Evolutionary conservation across 352 stramenopile genomes (phyloP).

Genomic region (Globisporangium yorkense): DNA sequence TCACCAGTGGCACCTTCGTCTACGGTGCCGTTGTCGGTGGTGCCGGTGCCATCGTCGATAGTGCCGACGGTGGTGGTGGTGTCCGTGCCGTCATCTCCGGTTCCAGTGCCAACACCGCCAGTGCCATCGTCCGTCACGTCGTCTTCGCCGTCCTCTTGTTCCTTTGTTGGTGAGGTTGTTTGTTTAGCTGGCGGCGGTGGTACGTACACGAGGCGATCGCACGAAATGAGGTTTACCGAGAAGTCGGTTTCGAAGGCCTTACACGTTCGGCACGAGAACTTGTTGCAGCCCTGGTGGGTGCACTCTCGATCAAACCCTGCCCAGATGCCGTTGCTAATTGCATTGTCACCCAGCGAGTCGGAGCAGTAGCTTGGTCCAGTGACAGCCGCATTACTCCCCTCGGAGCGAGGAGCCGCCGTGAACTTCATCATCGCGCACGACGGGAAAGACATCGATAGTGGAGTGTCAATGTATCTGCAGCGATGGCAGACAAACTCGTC

Average conservation of each 20-base stretch:
- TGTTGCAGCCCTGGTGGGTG: neutral
- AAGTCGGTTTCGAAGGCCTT: neutral
- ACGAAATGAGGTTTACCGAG: neutral
- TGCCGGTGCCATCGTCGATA: neutral
- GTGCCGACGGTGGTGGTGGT: neutral
- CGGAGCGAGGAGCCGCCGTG: neutral
- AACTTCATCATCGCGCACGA: conserved; percentile 1
- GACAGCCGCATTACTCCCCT: neutral
- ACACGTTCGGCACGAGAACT: neutral
- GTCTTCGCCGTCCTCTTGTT: neutral
- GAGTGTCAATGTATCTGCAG: conserved; percentile 3
- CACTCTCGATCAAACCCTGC: conserved; percentile 4
- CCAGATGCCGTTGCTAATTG: neutral
- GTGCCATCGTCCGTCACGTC: neutral
- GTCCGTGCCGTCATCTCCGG: neutral
- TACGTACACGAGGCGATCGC: neutral
- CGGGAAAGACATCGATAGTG: neutral
- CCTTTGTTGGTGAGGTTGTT: neutral
- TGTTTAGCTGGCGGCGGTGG: neutral
- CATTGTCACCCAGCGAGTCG: neutral
- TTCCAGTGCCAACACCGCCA: neutral
- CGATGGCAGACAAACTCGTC: neutral
- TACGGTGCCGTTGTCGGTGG: neutral
- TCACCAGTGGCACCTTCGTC: too few relatives aligned
- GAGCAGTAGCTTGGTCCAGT: conserved; percentile 5